These are phyloP conservation scores for Quercus phellos DNA, from an alignment of 331 rosid genomes.

Conservation along the genomic window DNA sequence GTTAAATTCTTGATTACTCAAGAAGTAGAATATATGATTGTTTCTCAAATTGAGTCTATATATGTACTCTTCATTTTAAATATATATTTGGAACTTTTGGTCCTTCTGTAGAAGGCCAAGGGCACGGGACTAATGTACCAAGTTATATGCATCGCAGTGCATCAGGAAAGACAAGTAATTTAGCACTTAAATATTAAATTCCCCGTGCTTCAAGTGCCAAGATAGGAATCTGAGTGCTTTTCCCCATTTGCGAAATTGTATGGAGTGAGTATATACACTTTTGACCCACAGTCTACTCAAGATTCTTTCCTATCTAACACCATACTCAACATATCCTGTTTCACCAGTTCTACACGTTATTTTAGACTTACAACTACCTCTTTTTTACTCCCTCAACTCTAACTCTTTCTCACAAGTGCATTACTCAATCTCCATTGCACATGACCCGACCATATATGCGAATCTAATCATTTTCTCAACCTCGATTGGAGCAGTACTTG, in stretches of 20 bases:
- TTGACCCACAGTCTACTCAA: no score
- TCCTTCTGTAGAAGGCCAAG: background rate
- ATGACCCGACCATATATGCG: no score
- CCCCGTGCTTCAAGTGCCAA: background rate
- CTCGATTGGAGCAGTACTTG: no score
- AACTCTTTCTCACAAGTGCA: no score
- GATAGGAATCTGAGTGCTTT: background rate
- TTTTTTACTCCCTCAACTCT: no score
- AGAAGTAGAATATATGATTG: conserved; percentile 1
- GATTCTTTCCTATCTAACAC: no score
- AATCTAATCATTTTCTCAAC: no score
- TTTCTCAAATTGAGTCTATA: background rate
- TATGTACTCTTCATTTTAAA: background rate
- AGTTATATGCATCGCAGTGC: background rate
- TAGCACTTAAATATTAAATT: background rate
- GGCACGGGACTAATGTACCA: background rate
- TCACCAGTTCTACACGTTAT: no score
- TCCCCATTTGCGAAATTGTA: background rate
- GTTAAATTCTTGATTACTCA: background rate
- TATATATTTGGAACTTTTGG: background rate
- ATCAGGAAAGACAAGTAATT: background rate
- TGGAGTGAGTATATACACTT: background rate
- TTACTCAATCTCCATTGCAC: no score
- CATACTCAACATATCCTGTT: no score
- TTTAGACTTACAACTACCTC: no score